phyloP scores from a whole-genome alignment of 352 stramenopile genomes.

The Phytophthora citrophthora region DNA sequence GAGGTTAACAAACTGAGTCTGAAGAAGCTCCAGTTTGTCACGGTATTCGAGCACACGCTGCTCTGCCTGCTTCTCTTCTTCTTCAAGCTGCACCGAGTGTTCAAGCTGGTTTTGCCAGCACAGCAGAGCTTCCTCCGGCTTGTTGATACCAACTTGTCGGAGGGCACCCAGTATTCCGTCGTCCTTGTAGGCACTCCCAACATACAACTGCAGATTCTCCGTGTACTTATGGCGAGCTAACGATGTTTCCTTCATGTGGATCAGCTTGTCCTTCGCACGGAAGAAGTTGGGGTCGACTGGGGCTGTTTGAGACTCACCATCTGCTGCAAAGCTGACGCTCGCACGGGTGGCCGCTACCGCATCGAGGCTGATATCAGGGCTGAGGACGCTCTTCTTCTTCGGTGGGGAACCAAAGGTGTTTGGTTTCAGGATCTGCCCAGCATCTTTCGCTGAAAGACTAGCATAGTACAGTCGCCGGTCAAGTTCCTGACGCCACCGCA shows the following conservation, averaged over 20 bases:
- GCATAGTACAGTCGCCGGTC: slow-evolving; percentile 56
- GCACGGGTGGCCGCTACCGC: not conserved
- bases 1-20: slow-evolving; percentile 70
- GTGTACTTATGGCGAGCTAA: slow-evolving; percentile 60
- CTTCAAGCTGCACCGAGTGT: slow-evolving; percentile 71
- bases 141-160: slow-evolving; percentile 82
- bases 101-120: slow-evolving; percentile 86
- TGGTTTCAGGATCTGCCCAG: slow-evolving; percentile 3
- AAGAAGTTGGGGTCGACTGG: slow-evolving; percentile 53
- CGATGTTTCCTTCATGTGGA: slow-evolving; percentile 79
- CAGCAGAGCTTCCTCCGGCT: slow-evolving; percentile 69
- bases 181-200: slow-evolving; percentile 77
- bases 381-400: slow-evolving; percentile 20
- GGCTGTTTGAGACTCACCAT: slow-evolving; percentile 11
- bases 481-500: slow-evolving; percentile 76
- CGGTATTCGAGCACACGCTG: slow-evolving; percentile 65
- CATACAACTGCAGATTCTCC: slow-evolving; percentile 69
- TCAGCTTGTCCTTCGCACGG: slow-evolving; percentile 73
- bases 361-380: not conserved
- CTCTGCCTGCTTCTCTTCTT: slow-evolving; percentile 66
- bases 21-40: slow-evolving; percentile 61
- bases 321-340: slow-evolving; percentile 8
- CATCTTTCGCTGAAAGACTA: slow-evolving; percentile 30
- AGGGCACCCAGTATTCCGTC: slow-evolving; percentile 74
- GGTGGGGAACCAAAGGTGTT: not conserved